Evolutionary conservation across 768 basidiomycete species (phyloP).

Genomic region (Trametes cubensis): DNA sequence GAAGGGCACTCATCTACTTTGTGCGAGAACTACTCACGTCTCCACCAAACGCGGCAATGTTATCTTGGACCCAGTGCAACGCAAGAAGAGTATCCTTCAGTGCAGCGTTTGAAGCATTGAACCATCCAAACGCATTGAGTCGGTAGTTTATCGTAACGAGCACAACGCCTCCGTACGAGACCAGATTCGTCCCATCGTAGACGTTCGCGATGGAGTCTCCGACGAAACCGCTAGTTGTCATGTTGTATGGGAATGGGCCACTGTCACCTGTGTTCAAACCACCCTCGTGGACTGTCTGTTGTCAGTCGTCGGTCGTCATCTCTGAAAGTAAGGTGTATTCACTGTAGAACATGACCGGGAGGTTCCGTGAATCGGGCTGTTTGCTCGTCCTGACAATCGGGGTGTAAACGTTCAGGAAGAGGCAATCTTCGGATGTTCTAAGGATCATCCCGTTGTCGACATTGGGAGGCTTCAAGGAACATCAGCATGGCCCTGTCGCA

Average conservation of each 20-base stretch:
- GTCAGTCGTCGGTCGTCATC: neutral
- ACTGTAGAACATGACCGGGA: constrained; percentile 20
- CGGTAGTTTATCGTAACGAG: constrained; percentile 19
- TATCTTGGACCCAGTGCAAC: constrained; percentile 18
- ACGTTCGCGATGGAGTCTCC: constrained; percentile 15
- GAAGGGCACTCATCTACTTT: neutral
- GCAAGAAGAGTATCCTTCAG: constrained; percentile 15
- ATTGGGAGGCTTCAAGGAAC: constrained; percentile 8
- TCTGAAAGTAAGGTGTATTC: neutral
- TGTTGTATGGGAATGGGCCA: constrained; percentile 18
- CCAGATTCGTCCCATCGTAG: constrained; percentile 19
- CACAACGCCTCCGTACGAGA: constrained; percentile 18
- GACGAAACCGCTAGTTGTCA: constrained; percentile 18
- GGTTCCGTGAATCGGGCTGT: neutral
- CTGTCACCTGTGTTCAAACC: constrained; percentile 19
- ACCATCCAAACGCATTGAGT: constrained; percentile 16
- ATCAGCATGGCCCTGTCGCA: neutral
- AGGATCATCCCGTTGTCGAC: constrained; percentile 14
- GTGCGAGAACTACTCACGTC: constrained; percentile 7
- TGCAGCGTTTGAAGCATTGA: constrained; percentile 20
- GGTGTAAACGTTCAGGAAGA: constrained; percentile 15
- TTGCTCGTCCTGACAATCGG: constrained; percentile 8
- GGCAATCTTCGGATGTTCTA: constrained; percentile 16
- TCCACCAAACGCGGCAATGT: constrained; percentile 18
- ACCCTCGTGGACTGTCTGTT: constrained; percentile 8